Base-by-base conservation (phyloP, 202 grass and related monocot genomes). In the Miscanthus sacchariflorus region DNA sequence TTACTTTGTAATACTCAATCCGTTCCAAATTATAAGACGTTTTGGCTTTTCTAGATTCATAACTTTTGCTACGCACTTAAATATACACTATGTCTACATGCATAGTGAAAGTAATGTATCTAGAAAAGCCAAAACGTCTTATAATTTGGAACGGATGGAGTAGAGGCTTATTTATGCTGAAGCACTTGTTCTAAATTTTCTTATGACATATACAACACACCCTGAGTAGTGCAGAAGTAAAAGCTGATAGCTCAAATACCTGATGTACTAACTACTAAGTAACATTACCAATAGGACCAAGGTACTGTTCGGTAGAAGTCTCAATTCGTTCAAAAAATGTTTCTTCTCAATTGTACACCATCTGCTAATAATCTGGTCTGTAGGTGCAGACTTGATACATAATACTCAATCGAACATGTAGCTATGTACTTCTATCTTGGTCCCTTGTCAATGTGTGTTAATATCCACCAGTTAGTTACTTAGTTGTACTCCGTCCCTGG, bases 321-420 rank as follows among this genome's bases (percentile, higher is more conserved):
- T 78, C 45, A 35, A 36, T 61, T 80, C 0, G 19, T 40, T 23
- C 39, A 72, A 23, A n/a, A 24, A 42, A 7, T 11, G 24, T 5
- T 11, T 74, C n/a, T 46, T 56, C 18, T 83, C 46, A 54, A 65
- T 80, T 81, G 13, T 48, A 12, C 15, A 9, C 1, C 67, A 72
- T 82, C 65, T 80, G 65, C 46, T 70, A 40, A 85, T 36, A 38
- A 77, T 83, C 24, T 77, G 64, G 18, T 86, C 42, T 12, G 15
- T 49, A 70, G 17, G 75, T 83, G 35, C 61, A 67, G 27, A 4
- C 4, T 15, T 25, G 7, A 54, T 33, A 15, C 15, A 18, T 76
- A 46, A 68, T 24, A 68, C 58, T 1, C 40, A 67, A 67, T 80
- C 13, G 33, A 66, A 81, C 2, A 68, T 0, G 43, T 52, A 15